These are phyloP conservation scores for Hyaloperonospora arabidopsidis DNA, from an alignment of 352 stramenopile species.

Conservation along the genomic window DNA sequence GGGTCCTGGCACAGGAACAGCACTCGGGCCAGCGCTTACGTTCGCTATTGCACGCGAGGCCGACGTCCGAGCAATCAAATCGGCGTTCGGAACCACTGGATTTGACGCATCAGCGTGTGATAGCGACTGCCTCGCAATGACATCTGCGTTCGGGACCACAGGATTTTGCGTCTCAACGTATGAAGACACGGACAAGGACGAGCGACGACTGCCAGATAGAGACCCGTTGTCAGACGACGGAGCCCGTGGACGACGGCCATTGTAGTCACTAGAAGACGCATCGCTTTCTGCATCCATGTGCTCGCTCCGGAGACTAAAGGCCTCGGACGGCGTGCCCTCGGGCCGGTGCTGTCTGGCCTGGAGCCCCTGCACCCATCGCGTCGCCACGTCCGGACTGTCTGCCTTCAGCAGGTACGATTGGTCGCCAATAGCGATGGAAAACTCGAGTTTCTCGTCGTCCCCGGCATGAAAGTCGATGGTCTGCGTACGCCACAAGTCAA, in stretches of 20 bases:
- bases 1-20: conserved; percentile 22
- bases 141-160: conserved; percentile 69
- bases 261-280: conserved; percentile 72
- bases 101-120: conserved; percentile 59
- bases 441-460: conserved; percentile 61
- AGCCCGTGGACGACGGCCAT: conserved; percentile 26
- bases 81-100: conserved; percentile 62
- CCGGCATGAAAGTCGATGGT: conserved; percentile 58
- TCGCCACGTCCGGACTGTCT: conserved; percentile 58
- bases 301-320: conserved; percentile 77
- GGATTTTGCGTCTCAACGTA: conserved; percentile 63
- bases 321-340: conserved; percentile 63
- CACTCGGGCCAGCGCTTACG: conserved; percentile 49
- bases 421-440: conserved; percentile 80
- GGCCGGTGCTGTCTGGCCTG: conserved; percentile 62
- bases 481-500: conserved; percentile 82
- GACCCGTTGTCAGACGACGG: conserved; percentile 62
- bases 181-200: conserved; percentile 17
- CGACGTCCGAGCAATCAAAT: conserved; percentile 40
- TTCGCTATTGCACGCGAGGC: conserved; percentile 39
- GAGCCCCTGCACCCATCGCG: conserved; percentile 43
- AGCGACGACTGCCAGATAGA: conserved; percentile 30
- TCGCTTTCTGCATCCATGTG: conserved; percentile 78
- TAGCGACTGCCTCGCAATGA: conserved; percentile 38
- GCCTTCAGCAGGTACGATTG: conserved; percentile 83